Base-by-base conservation (phyloP, 306 rosid species). In the Gleditsia sinensis region DNA sequence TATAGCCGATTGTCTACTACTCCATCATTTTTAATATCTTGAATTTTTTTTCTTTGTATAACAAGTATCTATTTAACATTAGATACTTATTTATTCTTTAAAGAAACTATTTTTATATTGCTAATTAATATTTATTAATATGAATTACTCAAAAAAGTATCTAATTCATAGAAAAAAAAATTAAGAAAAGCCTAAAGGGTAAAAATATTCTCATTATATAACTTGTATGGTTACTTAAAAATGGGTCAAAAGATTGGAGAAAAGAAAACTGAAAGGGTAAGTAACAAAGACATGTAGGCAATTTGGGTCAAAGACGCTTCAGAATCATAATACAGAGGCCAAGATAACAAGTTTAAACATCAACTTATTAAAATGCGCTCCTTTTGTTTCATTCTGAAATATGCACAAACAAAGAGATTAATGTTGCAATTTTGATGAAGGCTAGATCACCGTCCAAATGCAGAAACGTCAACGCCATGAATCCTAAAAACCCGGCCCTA, bases 291-390 rank as follows among this genome's bases (percentile, higher is more conserved):
- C 16, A 74, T 76, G 86, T 78, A 43, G 48, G 58, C 37, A 79
- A 42, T 80, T 89, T 81, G 74, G 74, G 94, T 89, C 97, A 87
- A 89, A 91, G 91, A 91, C 94, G 92, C 83, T 85, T 87, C 83
- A 55, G 80, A 73, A 78, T 79, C 83, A 80, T 70, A 72, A 61
- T 76, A 11, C 43, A 45, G 45, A 61, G 17, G 82, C 71, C n/a
- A 37, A 75, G 70, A 79, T 68, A 16, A 75, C 46, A 71, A 77
- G 58, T 48, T 66, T 42, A 40, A 24, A 53, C 45, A n/a, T 45
- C 40, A 37, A 78, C 14, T 59, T 25, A 50, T 20, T 23, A 80
- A 74, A 33, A 61, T 43, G 65, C 53, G 32, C 17, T 9, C 42
- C 49, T 34, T 27, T 14, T 7, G 1, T 51, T n/a, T 20, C 9